Evolutionary conservation across 768 basidiomycete genomes (phyloP).

Genomic region (Trametes elegans): DNA sequence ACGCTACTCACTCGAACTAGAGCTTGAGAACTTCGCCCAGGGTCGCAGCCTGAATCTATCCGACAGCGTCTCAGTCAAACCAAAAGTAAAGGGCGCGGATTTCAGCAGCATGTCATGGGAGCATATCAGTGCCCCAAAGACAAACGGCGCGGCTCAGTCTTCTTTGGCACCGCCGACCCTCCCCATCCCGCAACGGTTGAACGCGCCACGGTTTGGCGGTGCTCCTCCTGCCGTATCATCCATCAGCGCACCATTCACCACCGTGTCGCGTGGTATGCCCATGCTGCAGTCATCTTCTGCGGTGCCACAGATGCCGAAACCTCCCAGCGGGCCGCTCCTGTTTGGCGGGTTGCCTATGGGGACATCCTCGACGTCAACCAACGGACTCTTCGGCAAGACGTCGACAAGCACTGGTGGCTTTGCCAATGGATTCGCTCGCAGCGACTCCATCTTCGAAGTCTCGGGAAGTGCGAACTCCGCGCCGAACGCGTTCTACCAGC

Average conservation of each 20-base stretch:
- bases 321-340: conserved; percentile 10
- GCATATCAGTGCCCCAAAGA: conserved; percentile 32
- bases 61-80: not conserved
- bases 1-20: conserved; percentile 57
- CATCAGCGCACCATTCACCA: conserved; percentile 14
- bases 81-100: conserved; percentile 29
- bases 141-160: conserved; percentile 15
- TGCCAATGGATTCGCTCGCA: not conserved
- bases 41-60: conserved; percentile 20
- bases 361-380: not conserved
- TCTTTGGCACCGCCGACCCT: conserved; percentile 21
- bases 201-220: conserved; percentile 39
- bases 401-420: not conserved
- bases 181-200: conserved; percentile 31
- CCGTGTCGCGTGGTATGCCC: conserved; percentile 5
- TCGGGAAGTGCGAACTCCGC: conserved; percentile 47
- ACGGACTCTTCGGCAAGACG: not conserved
- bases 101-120: conserved; percentile 68
- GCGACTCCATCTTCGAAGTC: conserved; percentile 39
- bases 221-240: conserved; percentile 18
- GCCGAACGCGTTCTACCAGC: conserved; percentile 68
- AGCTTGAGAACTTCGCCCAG: conserved; percentile 41
- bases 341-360: conserved; percentile 2
- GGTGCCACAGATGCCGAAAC: conserved; percentile 6
- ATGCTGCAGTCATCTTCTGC: not conserved